Evolutionary conservation across 805 yeast species (phyloP).

Genomic region (Saturnispora sekii): DNA sequence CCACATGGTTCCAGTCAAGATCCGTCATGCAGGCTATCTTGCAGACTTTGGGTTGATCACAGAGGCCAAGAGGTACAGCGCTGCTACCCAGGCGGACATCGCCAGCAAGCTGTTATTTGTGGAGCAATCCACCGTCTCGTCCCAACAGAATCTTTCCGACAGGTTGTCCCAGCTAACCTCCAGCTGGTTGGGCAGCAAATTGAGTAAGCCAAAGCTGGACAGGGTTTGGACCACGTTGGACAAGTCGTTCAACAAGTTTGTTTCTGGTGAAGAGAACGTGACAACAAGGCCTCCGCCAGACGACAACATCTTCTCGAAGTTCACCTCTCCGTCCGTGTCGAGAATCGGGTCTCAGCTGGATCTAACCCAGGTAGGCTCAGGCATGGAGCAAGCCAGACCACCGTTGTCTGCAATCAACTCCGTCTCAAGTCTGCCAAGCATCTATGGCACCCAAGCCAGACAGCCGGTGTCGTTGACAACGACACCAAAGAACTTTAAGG

Average conservation of each 20-base stretch:
- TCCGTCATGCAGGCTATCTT: constrained; percentile 57
- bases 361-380: constrained; percentile 10
- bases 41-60: constrained; percentile 54
- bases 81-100: constrained; percentile 33
- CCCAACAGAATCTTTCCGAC: constrained; percentile 32
- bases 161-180: constrained; percentile 39
- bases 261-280: constrained; percentile 71
- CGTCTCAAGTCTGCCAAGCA: not conserved
- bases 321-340: constrained; percentile 54
- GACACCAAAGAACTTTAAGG: not conserved
- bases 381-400: not conserved
- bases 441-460: not conserved
- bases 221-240: constrained; percentile 85
- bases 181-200: constrained; percentile 66
- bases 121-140: constrained; percentile 26
- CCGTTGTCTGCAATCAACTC: not conserved
- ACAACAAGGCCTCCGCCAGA: constrained; percentile 27
- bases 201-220: constrained; percentile 34
- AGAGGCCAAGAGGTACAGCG: constrained; percentile 58
- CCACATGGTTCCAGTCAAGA: constrained; percentile 49
- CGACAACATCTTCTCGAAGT: constrained; percentile 58
- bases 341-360: constrained; percentile 40
- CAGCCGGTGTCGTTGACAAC: not conserved
- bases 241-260: constrained; percentile 66
- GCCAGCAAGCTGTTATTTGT: constrained; percentile 30